Conservation (phyloP, 1,139 yeast genomes). For the Suhomyces wounanorum region DNA sequence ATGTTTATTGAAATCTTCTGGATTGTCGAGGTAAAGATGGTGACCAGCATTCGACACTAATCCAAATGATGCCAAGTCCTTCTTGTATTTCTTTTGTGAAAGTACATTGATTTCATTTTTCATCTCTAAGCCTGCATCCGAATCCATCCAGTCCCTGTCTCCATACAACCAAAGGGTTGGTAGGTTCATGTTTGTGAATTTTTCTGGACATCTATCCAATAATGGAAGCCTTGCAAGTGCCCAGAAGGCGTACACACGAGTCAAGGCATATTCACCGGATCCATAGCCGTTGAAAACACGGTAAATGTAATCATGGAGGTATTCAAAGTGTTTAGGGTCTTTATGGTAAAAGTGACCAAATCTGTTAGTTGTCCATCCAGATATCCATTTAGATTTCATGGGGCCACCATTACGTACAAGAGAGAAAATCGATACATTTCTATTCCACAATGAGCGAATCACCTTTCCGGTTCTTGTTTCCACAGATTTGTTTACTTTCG, state of each 20-base stretch:
- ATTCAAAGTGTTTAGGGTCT: slow-evolving; percentile 35
- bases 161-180: slow-evolving; percentile 52
- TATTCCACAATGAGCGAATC: slow-evolving; percentile 37
- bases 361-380: slow-evolving; percentile 46
- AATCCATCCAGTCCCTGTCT: slow-evolving; percentile 53
- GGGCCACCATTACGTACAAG: slow-evolving; percentile 42
- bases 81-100: slow-evolving; percentile 19
- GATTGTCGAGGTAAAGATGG: slow-evolving; percentile 77
- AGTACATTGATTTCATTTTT: slow-evolving; percentile 41
- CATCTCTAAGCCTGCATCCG: slow-evolving; percentile 45
- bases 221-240: slow-evolving; percentile 48
- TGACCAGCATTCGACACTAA: slow-evolving; percentile 45
- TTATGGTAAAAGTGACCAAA: slow-evolving; percentile 36
- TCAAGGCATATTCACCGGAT: slow-evolving; percentile 50
- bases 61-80: slow-evolving; percentile 36
- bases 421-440: slow-evolving; percentile 41
- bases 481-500: slow-evolving; percentile 8
- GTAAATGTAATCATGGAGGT: slow-evolving; percentile 45
- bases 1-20: slow-evolving; percentile 15
- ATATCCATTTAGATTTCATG: slow-evolving; percentile 36
- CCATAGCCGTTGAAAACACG: slow-evolving; percentile 44
- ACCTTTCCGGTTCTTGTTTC: slow-evolving; percentile 26
- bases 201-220: slow-evolving; percentile 44
- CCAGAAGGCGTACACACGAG: slow-evolving; percentile 42
- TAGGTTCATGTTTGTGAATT: slow-evolving; percentile 36